Base-by-base conservation (phyloP, 306 rosid species). In the Fragaria nilgerrensis region DNA sequence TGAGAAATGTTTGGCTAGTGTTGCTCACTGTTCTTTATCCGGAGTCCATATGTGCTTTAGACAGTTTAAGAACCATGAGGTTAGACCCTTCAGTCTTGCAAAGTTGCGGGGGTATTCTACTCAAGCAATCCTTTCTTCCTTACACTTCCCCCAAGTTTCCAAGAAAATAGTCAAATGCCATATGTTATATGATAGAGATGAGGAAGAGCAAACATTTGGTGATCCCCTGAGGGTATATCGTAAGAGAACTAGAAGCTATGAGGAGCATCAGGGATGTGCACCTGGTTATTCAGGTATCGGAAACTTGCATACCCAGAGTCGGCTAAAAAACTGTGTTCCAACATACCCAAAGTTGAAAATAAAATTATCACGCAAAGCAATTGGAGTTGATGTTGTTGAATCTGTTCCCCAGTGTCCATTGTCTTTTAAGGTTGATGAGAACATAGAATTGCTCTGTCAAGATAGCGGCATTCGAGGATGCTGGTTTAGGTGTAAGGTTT, bases 381-480 rank as follows among this genome's bases (percentile, higher is more conserved):
- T 72, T 76, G 92, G 85, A 58, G 82, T 74, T 15, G 81, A 82
- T 77, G 78, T 44, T 73, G 68, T 81, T 62, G 85, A 76, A 77
- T 74, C 84, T 61, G 78, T 78, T 74, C 79, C 86, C 73, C 80
- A 27, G 62, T 58, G 25, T 69, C 74, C 80, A 32, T 25, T 29
- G 22, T 74, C 90, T 61, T 87, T 87, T 72, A 84, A 87, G 74
- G 94, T 81, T 66, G 75, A 78, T 82, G 86, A 84, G n/a, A 85
- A 80, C 82, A 77, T 90, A 55, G 96, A 92, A 86, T 27, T 89
- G 76, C 96, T 92, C 61, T 89, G 89, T 85, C 92, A 89, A 81
- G 97, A 92, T 78, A 90, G 96, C 76, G 97, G 97, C 84, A 80
- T 92, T 20, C 83, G 96, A 80, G 97, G 96, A 37, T 92, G 97